phyloP scores from a whole-genome alignment of 2,329 filamentous ascomycete species.

The Colletotrichum gloeosporioides region DNA sequence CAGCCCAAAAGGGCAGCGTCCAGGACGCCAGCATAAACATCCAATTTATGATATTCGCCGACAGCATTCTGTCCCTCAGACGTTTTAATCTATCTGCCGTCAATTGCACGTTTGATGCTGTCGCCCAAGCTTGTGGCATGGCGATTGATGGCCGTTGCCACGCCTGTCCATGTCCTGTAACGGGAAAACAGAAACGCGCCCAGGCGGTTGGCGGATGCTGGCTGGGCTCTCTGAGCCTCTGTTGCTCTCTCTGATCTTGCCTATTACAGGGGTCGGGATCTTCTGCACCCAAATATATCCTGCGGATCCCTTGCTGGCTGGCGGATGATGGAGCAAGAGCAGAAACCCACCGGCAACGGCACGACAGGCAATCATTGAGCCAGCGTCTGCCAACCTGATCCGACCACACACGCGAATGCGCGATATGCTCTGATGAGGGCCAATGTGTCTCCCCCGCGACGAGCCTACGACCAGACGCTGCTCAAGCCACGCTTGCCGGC shows the following conservation, averaged over 20 bases:
- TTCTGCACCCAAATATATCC: background rate
- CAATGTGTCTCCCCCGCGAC: background rate
- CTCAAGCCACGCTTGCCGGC: background rate
- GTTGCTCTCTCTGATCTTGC: background rate
- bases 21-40: constrained; percentile 4
- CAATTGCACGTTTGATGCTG: background rate
- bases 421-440: background rate
- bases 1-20: background rate
- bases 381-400: background rate
- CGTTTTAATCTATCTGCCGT: constrained; percentile 7
- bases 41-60: background rate
- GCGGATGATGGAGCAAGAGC: background rate
- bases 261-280: background rate
- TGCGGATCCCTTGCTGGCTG: background rate
- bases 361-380: background rate
- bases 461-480: background rate
- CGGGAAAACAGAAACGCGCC: background rate
- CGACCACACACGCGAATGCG: background rate
- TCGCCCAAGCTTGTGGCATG: background rate
- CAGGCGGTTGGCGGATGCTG: background rate
- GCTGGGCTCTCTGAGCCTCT: background rate
- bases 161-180: background rate
- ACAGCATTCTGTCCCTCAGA: background rate
- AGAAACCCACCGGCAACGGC: background rate
- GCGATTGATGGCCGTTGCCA: background rate